A percentile compares a stretch with the other conserved stretches of the same genome.
phyloP scores from a whole-genome alignment of 108 stramenopile genomes.

The Pseudonitzschia pungens region DNA sequence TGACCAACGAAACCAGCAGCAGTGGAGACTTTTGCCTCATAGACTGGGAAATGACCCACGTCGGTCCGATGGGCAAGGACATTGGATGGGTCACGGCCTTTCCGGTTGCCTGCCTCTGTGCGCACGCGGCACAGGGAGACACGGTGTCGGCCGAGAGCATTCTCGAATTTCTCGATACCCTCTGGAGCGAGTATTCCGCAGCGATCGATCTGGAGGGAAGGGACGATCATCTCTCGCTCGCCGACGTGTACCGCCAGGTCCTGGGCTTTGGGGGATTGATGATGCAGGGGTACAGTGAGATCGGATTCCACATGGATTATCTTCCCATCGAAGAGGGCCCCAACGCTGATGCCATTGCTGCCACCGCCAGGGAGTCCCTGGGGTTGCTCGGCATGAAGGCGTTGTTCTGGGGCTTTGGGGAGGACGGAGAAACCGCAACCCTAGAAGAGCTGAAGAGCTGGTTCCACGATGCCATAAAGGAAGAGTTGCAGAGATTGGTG shows the following conservation, averaged over 20 bases:
- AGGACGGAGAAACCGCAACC: not conserved
- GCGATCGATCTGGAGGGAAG: not conserved
- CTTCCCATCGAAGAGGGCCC: conserved; percentile 14
- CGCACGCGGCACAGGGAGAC: conserved; percentile 23
- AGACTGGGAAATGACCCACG: conserved; percentile 42
- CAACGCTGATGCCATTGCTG: not conserved
- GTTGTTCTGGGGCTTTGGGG: not conserved
- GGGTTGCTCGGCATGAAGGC: conserved; percentile 8
- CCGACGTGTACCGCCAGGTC: conserved; percentile 3
- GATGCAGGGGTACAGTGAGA: not conserved
- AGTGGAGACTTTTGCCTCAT: conserved; percentile 12
- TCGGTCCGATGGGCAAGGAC: conserved; percentile 34
- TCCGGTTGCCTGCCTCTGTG: conserved; percentile 19
- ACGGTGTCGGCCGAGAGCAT: not conserved
- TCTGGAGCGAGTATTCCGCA: conserved; percentile 17
- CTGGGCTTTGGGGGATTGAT: conserved; percentile 10
- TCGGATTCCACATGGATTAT: conserved; percentile 17
- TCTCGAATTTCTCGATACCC: not conserved
- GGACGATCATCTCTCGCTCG: not conserved
- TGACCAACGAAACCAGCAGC: conserved; percentile 22
- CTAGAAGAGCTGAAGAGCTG: not conserved
- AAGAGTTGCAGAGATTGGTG: conserved; percentile 11
- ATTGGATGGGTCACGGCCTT: conserved; percentile 22
- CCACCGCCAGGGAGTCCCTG: conserved; percentile 8
- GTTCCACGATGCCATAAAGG: conserved; percentile 1